phyloP scores from a whole-genome alignment of 352 stramenopile genomes.

The Phytophthora ramorum region DNA sequence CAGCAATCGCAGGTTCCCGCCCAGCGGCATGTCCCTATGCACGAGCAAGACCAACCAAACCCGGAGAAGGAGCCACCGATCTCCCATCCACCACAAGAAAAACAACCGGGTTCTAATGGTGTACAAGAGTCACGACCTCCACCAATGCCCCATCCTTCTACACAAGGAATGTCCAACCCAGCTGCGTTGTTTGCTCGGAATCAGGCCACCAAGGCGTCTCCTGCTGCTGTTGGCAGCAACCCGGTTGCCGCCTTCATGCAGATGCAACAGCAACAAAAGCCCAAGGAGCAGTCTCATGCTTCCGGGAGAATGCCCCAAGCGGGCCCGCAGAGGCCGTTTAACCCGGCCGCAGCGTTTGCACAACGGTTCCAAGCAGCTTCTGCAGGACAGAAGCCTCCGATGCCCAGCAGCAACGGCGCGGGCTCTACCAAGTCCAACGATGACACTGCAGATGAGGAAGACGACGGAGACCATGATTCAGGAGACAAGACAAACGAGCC shows the following conservation, averaged over 20 bases:
- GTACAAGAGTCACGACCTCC: conserved; percentile 11
- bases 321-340: conserved; percentile 45
- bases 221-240: conserved; percentile 36
- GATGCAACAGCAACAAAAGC: conserved; percentile 57
- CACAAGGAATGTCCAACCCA: conserved; percentile 47
- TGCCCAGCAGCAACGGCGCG: conserved; percentile 34
- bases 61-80: conserved; percentile 37
- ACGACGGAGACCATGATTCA: conserved; percentile 46
- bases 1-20: conserved; percentile 13
- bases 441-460: conserved; percentile 43
- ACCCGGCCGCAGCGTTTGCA: conserved; percentile 61
- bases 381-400: conserved; percentile 46
- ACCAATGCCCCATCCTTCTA: conserved; percentile 13
- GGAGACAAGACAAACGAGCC: conserved; percentile 48
- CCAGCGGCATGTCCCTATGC: conserved; percentile 16
- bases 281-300: conserved; percentile 17
- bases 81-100: conserved; percentile 25
- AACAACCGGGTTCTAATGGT: conserved; percentile 19
- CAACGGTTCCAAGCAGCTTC: conserved; percentile 49
- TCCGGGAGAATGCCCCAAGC: conserved; percentile 22
- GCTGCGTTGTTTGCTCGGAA: conserved; percentile 67
- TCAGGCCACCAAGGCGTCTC: conserved; percentile 37
- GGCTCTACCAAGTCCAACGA: conserved; percentile 47
- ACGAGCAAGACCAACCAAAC: conserved; percentile 41
- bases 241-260: conserved; percentile 65